phyloP scores from a whole-genome alignment of 2,329 filamentous ascomycete species.

The Chrysosporium queenslandicum region DNA sequence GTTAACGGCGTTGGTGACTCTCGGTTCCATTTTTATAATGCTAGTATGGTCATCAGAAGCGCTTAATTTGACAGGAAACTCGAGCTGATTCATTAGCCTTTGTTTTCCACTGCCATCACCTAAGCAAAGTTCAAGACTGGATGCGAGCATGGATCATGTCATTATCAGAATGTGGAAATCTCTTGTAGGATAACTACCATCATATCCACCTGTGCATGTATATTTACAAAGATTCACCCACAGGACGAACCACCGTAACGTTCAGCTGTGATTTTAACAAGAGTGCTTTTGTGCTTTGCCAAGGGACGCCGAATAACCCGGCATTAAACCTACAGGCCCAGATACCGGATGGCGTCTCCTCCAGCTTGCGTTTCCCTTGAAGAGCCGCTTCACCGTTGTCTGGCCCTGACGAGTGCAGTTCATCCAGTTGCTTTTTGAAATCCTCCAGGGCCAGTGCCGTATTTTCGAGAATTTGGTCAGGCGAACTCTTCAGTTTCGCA shows the following conservation, averaged over 20 bases:
- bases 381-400: conserved; percentile 18
- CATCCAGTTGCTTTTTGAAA: conserved; percentile 37
- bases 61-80: not conserved
- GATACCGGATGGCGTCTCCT: conserved; percentile 27
- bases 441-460: conserved; percentile 42
- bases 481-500: conserved; percentile 27
- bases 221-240: conserved; percentile 18
- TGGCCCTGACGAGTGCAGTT: not conserved
- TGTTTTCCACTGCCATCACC: too few species aligned
- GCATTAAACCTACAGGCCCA: conserved; percentile 50
- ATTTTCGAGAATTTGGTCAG: conserved; percentile 39
- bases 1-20: too few species aligned
- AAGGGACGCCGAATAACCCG: conserved; percentile 47
- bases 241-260: conserved; percentile 29
- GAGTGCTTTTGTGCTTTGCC: conserved; percentile 40
- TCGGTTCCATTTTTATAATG: too few species aligned
- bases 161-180: too few species aligned
- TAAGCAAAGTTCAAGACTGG: not conserved
- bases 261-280: conserved; percentile 33
- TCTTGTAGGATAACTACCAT: too few species aligned
- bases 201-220: too few species aligned
- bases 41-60: not conserved
- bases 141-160: too few species aligned
- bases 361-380: conserved; percentile 13
- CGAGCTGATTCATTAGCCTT: too few species aligned